Conservation (phyloP, 139 green algal species). For the Bryopsis sp. region DNA sequence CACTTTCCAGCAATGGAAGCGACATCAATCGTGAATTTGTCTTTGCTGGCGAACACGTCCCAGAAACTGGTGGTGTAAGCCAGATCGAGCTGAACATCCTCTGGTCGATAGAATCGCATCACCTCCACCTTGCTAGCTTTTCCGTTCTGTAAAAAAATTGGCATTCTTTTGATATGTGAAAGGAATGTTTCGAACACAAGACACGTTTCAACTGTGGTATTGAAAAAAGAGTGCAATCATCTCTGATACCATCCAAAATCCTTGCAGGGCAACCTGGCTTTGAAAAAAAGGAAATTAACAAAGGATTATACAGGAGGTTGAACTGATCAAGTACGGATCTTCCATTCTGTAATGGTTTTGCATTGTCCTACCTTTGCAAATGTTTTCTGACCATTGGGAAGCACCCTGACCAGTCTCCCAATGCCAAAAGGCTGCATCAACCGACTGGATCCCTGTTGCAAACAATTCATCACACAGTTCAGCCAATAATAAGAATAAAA, state of each 20-base stretch:
- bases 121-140: constrained; percentile 35
- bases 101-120: constrained; percentile 76
- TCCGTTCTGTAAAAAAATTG: too few relatives aligned
- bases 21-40: constrained; percentile 37
- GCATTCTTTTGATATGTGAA: too few relatives aligned
- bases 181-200: neutral
- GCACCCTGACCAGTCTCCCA: constrained; percentile 47
- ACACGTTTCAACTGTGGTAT: too few relatives aligned
- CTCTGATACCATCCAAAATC: too few relatives aligned
- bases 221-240: too few relatives aligned
- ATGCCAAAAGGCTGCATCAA: constrained; percentile 67
- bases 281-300: too few relatives aligned
- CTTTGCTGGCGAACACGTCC: constrained; percentile 65
- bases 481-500: constrained; percentile 4
- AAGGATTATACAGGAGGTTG: too few relatives aligned
- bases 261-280: too few relatives aligned
- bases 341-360: too few relatives aligned
- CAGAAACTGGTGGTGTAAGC: constrained; percentile 60
- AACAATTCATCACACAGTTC: constrained; percentile 9
- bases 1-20: constrained; percentile 48
- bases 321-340: too few relatives aligned
- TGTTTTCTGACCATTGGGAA: too few relatives aligned
- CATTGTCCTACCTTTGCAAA: too few relatives aligned
- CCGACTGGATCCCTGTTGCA: constrained; percentile 36
- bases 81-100: constrained; percentile 69